Base-by-base conservation (phyloP, 1,284 basidiomycete species). In the Phlebopus sp. region DNA sequence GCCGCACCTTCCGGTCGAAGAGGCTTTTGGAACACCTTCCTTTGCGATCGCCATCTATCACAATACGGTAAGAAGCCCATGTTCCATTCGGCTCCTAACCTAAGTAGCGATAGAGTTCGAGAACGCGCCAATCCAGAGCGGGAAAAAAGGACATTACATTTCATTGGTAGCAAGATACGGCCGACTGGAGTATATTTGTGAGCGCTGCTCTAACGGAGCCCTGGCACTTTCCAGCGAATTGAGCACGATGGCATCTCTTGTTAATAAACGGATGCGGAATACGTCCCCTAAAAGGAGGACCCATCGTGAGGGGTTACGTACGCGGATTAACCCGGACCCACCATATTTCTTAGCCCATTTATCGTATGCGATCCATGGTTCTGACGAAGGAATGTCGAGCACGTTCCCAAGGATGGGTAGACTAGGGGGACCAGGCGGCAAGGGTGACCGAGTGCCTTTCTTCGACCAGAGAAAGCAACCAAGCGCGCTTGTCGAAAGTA, bases 171-270 rank as follows among this genome's bases (percentile, higher is more conserved):
- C 19, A 15, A 56, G 34, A 9, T 17, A 7, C 3, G 58, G 58
- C 11, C 56, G 37, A 34, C 60, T 58, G 4, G 58, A 62, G n/a
- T 59, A 59, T 13, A 36, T 58, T 29, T 37, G 3, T 1, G 60
- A 62, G 6, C 58, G 59, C 11, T 53, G 49, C 5, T 59, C 60
- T 9, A 62, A 44, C 30, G 62, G 19, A 0, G 37, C 47, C 2
- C 29, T 31, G 5, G 60, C 58, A 7, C 46, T 49, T 11, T 45
- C 17, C 25, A 60, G 50, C 30, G 58, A 52, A 44, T 56, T 56
- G 18, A 62, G 15, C 3, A 58, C 17, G 19, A 59, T 42, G 14
- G 53, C 35, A 2, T 58, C 45, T 30, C 53, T 45, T 10, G 36
- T 38, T 18, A 62, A 31, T 4, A 58, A 17, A 2, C 42, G 35